A percentile compares a stretch with the other conserved stretches of the same genome.
phyloP scores from a whole-genome alignment of 148 eudicot species.

The Diospyros kaki region DNA sequence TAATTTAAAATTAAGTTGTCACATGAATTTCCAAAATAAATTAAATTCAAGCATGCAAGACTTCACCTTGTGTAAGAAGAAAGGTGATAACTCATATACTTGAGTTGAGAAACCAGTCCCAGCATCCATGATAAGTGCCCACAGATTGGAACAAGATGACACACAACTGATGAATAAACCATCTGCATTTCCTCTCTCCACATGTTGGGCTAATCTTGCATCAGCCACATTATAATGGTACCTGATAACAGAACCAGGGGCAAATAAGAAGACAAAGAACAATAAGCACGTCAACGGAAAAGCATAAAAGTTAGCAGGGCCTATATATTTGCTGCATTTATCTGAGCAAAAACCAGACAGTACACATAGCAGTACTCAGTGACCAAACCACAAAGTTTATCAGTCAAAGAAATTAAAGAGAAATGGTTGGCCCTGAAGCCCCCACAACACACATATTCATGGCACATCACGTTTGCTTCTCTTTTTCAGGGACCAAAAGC shows the following conservation, averaged over 20 bases:
- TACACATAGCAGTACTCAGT: background rate
- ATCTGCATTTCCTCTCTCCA: constrained; percentile 77
- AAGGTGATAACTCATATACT: constrained; percentile 74
- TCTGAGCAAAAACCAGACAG: background rate
- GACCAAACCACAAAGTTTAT: background rate
- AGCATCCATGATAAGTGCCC: constrained; percentile 96
- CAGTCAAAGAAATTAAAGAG: background rate
- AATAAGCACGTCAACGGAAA: background rate
- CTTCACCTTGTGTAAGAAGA: constrained; percentile 75
- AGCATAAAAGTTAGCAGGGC: background rate
- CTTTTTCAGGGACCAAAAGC: background rate
- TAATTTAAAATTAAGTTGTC: background rate
- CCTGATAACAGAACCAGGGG: constrained; percentile 28
- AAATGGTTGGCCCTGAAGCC: background rate
- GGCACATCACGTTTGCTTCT: background rate
- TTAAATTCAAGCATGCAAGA: background rate
- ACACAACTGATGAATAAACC: constrained; percentile 74
- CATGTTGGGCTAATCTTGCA: constrained; percentile 76
- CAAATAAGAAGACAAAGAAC: background rate
- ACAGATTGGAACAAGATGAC: constrained; percentile 73
- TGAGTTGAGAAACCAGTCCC: constrained; percentile 72
- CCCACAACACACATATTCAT: background rate
- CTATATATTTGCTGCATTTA: background rate
- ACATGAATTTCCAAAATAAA: background rate
- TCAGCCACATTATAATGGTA: constrained; percentile 94